Evolutionary conservation across 495 filamentous ascomycete genomes (phyloP), one percentile per base, ranked within the genome.

Genomic region (Trichodelitschia bisporula): DNA sequence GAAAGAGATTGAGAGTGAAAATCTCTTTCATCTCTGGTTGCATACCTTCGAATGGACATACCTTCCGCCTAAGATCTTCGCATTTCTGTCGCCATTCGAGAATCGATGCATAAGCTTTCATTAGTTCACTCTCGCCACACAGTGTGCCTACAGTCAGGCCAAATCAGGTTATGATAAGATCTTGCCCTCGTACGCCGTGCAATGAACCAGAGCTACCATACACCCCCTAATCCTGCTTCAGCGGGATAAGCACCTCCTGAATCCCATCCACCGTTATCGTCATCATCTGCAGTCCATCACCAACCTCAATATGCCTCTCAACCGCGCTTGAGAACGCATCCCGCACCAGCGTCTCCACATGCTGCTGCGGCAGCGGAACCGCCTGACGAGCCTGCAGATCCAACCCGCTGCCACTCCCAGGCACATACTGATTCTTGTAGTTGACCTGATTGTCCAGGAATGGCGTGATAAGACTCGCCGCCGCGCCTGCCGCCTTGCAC

Each of bases 391-490:
- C 61, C 53, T 76, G 53, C 32, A 92, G 61, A 15, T 67, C 75
- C 50, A 86, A 76, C 23, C 82, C 83, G 41, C 65, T 66, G 32
- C 77, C 80, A 42, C 74, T 80, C n/a, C 69, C 73, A 6, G 86
- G 86, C 17, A 80, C 59, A 50, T 91, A 89, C 58, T 95, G 86
- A 50, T 97, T 97, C 63, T 95, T 95, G 62, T 80, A 86, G 55
- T 95, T 93, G 57, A 97, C 86, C 53, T 97, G 89, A 49, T 95
- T 97, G 51, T 97, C 86, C 48, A 97, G 58, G 61, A 97, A 95
- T 3, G 86, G 86, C 76, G 93, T 95, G 50, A 97, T 97, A 55
- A 97, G 57, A 40, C 78, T 90, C 21, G 78, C 74, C 18, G 89
- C 86, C n/a, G 86, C 80, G 33, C 86, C 86, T 13, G 78, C 86